A percentile compares a stretch with the other conserved stretches of the same genome.
These are phyloP conservation scores for Zygoascus flipseniorum DNA, from an alignment of 805 yeast genomes.

Conservation along the genomic window DNA sequence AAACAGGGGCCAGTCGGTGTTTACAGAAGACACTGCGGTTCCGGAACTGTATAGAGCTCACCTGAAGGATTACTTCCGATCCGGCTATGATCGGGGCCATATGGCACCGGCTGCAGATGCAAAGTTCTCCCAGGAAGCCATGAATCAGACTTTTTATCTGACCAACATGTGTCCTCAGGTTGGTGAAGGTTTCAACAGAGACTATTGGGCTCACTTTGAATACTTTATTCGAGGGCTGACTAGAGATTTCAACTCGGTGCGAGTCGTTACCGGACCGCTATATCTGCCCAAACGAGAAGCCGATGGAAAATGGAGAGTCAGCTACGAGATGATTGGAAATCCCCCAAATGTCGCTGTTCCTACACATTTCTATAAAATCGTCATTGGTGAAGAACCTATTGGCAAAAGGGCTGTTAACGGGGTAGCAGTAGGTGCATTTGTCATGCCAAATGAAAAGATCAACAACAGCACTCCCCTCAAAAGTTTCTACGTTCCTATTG, in stretches of 20 bases:
- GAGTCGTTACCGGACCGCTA: slow-evolving; percentile 90
- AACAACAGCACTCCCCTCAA: slow-evolving; percentile 62
- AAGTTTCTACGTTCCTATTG: slow-evolving; percentile 77
- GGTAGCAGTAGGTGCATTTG: slow-evolving; percentile 84
- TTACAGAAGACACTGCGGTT: slow-evolving; percentile 77
- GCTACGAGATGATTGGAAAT: slow-evolving; percentile 89
- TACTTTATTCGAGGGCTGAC: slow-evolving; percentile 78
- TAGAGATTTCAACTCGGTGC: slow-evolving; percentile 57
- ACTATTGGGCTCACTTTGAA: slow-evolving; percentile 96
- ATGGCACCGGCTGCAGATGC: slow-evolving; percentile 98
- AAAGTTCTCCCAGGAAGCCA: slow-evolving; percentile 77
- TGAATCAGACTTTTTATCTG: slow-evolving; percentile 88
- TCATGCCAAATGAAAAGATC: slow-evolving; percentile 79
- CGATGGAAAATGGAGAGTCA: slow-evolving; percentile 79
- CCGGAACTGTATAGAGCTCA: slow-evolving; percentile 71
- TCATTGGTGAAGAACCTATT: slow-evolving; percentile 62
- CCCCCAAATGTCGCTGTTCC: slow-evolving; percentile 98
- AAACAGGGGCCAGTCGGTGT: slow-evolving; percentile 73
- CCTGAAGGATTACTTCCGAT: slow-evolving; percentile 80
- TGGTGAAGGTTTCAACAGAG: slow-evolving; percentile 95
- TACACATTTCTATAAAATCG: slow-evolving; percentile 87
- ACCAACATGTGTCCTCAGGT: slow-evolving; percentile 96
- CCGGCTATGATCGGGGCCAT: slow-evolving; percentile 96
- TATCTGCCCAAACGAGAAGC: slow-evolving; percentile 71
- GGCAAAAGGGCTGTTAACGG: neutral